These are phyloP conservation scores for Coniochaeta prunicola DNA, from an alignment of 2,329 filamentous ascomycete species.

Conservation along the genomic window DNA sequence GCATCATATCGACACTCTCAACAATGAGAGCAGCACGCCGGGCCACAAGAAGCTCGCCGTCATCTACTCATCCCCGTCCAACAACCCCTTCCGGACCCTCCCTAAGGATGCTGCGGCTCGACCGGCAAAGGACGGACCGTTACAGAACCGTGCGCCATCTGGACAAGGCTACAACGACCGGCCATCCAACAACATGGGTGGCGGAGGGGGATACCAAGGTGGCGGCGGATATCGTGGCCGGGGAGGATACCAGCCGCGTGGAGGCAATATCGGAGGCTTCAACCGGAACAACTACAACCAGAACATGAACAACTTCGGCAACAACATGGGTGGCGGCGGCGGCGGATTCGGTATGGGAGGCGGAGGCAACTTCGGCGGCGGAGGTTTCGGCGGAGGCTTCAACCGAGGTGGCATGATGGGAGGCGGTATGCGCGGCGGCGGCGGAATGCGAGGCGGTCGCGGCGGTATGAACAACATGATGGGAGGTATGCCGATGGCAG, in stretches of 20 bases:
- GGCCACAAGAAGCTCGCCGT: conserved; percentile 65
- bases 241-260: conserved; percentile 33
- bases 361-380: conserved; percentile 39
- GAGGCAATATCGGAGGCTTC: conserved; percentile 39
- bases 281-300: conserved; percentile 33
- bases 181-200: conserved; percentile 31
- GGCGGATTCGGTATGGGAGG: conserved; percentile 33
- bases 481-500: conserved; percentile 34
- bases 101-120: conserved; percentile 80
- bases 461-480: conserved; percentile 52
- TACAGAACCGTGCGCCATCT: conserved; percentile 44
- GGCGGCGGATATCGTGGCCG: conserved; percentile 43
- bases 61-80: conserved; percentile 66
- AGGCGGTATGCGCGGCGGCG: conserved; percentile 38
- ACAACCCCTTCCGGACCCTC: conserved; percentile 84
- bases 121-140: conserved; percentile 49
- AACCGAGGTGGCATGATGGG: conserved; percentile 39
- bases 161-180: conserved; percentile 38
- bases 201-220: conserved; percentile 38
- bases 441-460: conserved; percentile 42
- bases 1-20: conserved; percentile 64
- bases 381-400: conserved; percentile 34
- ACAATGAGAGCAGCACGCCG: conserved; percentile 41
- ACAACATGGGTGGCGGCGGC: conserved; percentile 35
- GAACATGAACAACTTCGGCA: conserved; percentile 24